These are phyloP conservation scores for Mesembryanthemum crystallinum DNA, from an alignment of 148 eudicot genomes.

Conservation along the genomic window DNA sequence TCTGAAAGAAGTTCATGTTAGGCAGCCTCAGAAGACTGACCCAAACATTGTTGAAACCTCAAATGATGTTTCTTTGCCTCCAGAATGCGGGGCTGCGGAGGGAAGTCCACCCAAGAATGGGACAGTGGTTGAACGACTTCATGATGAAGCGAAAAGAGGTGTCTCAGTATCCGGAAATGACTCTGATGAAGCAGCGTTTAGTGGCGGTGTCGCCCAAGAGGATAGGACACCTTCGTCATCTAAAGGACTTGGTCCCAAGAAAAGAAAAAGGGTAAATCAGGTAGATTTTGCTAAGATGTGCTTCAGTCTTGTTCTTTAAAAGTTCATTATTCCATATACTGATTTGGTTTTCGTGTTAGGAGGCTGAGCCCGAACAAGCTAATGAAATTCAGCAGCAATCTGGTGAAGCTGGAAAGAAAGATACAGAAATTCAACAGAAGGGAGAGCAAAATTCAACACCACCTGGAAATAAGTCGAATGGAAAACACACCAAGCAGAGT, in stretches of 20 bases:
- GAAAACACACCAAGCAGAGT: constrained; percentile 61
- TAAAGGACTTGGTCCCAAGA: constrained; percentile 52
- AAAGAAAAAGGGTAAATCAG: constrained; percentile 74
- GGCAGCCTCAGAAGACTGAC: constrained; percentile 38
- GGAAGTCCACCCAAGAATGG: constrained; percentile 44
- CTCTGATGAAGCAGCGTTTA: constrained; percentile 58
- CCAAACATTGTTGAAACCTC: constrained; percentile 39
- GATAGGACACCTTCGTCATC: constrained; percentile 42
- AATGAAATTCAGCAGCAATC: constrained; percentile 41
- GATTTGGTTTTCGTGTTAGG: constrained; percentile 38
- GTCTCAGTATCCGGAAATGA: constrained; percentile 44
- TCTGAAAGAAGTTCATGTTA: constrained; percentile 28
- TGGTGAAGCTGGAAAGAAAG: constrained; percentile 44
- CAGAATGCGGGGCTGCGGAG: constrained; percentile 30
- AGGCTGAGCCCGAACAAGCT: constrained; percentile 43
- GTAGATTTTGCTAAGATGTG: constrained; percentile 32
- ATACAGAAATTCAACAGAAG: constrained; percentile 41
- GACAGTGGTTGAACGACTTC: constrained; percentile 35
- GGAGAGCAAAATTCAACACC: constrained; percentile 48
- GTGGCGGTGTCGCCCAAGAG: constrained; percentile 49
- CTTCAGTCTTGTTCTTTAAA: neutral
- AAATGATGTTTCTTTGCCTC: constrained; percentile 39
- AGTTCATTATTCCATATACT: neutral
- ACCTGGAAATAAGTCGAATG: constrained; percentile 45
- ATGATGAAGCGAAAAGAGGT: constrained; percentile 45